Percentiles rank a stretch among this genome's conserved stretches.
Conservation (phyloP, 1,284 basidiomycete genomes). For the Laetiporus sulphureus region DNA sequence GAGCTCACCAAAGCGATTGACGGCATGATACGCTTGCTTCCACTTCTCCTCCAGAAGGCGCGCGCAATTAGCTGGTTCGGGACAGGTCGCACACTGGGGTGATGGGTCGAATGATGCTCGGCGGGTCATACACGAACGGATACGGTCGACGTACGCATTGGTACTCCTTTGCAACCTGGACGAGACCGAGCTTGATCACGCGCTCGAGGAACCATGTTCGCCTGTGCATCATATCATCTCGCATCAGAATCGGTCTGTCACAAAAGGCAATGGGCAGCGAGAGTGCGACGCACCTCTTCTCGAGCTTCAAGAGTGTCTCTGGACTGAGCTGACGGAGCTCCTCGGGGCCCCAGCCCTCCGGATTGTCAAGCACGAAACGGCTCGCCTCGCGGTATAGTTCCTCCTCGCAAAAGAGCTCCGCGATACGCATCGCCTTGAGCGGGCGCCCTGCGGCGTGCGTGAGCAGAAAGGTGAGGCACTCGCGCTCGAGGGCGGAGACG, state of each 20-base stretch:
- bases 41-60: conserved; percentile 92
- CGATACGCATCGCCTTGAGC: conserved; percentile 86
- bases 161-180: conserved; percentile 84
- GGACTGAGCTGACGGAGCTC: conserved; percentile 76
- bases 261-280: background rate
- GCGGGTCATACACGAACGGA: conserved; percentile 15
- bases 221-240: conserved; percentile 35
- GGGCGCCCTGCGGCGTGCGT: conserved; percentile 88
- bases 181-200: conserved; percentile 84
- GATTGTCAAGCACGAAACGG: conserved; percentile 86
- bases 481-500: conserved; percentile 71
- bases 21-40: conserved; percentile 80
- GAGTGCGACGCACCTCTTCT: conserved; percentile 56
- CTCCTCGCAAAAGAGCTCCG: conserved; percentile 81
- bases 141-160: conserved; percentile 58
- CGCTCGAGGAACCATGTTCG: conserved; percentile 93
- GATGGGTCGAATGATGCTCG: conserved; percentile 5
- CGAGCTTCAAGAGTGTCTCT: conserved; percentile 80
- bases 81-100: conserved; percentile 77
- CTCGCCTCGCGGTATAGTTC: conserved; percentile 86
- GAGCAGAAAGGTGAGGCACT: conserved; percentile 81
- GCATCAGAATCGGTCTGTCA: too few species aligned
- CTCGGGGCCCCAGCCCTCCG: conserved; percentile 76
- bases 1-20: conserved; percentile 82
- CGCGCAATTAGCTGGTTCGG: conserved; percentile 75